Evolutionary conservation across 768 basidiomycete genomes (phyloP), one percentile per base, ranked within the genome.

Genomic region (Amanita rubescens): DNA sequence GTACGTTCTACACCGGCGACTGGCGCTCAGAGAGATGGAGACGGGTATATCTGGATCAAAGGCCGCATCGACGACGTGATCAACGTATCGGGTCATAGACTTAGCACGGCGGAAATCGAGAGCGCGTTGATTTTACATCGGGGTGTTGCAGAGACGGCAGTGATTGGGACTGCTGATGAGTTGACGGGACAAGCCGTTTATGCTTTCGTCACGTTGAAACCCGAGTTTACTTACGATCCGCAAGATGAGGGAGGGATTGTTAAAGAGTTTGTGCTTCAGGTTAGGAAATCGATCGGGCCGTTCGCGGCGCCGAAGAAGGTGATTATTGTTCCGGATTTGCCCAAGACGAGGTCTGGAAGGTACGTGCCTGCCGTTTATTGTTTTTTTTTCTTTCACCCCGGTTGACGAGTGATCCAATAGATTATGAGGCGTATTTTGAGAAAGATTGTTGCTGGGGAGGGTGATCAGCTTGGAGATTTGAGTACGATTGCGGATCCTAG

Each of bases 11-110:
- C 71, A 98, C 95, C n/a, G 96, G 96, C 20, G 95, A 99, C 62
- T n/a, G 96, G 95, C 41, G 95, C 94, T 25, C 87, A 87, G 12
- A 81, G 95, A 19, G 96, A 98, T 64, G 83, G 87, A 59, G 84
- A 98, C 60, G 96, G 95, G 1, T 98, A 99, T 72, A 89, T 95
- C 66, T 98, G 96, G 95, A 97, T 99, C 70, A 93, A 93, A 69
- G 96, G 95, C 49, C 84, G 96, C 59, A 82, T 98, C 47, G 96
- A 99, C 68, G 94, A 95, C 71, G 94, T 96, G 55, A 96, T 96
- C 79, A 97, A 97, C 70, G 94, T 97, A 30, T 94, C 95, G 38
- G 95, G 95, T 1, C 95, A 99, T 69, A 86, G 95, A 62, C 75
- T 99, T 51, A 94, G 92, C 39, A 99, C 95, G 3, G 95, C 95